Conservation (phyloP, 169 alveolate genomes). For the Neospora caninum region DNA sequence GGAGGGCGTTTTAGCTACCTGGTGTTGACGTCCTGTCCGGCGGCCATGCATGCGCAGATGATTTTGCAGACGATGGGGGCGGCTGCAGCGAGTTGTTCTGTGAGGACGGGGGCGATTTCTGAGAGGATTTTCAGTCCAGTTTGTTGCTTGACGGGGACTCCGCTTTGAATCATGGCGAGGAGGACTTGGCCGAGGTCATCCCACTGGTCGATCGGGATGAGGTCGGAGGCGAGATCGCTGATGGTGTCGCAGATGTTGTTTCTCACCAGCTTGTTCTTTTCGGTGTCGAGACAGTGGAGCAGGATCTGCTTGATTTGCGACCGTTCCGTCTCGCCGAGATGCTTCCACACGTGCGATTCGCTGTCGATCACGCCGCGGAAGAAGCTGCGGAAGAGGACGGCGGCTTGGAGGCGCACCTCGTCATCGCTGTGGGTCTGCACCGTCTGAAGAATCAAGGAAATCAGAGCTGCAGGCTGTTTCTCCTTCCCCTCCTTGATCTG, state of each 20-base stretch:
- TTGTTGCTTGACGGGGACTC: slow-evolving; percentile 31
- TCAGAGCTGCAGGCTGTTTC: neutral
- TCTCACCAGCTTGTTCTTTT: slow-evolving; percentile 31
- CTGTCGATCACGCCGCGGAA: slow-evolving; percentile 47
- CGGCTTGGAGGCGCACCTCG: slow-evolving; percentile 48
- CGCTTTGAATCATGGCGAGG: slow-evolving; percentile 16
- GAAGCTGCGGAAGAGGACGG: slow-evolving; percentile 41
- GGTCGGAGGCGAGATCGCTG: slow-evolving; percentile 46
- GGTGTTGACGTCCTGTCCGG: slow-evolving; percentile 18
- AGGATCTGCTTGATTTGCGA: neutral
- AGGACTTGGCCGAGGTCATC: slow-evolving; percentile 33
- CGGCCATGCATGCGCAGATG: slow-evolving; percentile 8
- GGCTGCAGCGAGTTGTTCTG: slow-evolving; percentile 1
- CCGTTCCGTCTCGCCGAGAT: neutral
- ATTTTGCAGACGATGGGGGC: slow-evolving; percentile 28
- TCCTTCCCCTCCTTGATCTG: slow-evolving; percentile 24
- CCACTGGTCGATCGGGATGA: slow-evolving; percentile 57
- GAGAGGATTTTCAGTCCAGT: slow-evolving; percentile 41
- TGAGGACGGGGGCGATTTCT: slow-evolving; percentile 36
- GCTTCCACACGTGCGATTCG: slow-evolving; percentile 29
- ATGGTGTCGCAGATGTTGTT: slow-evolving; percentile 52
- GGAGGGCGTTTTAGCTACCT: neutral
- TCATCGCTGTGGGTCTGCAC: slow-evolving; percentile 11
- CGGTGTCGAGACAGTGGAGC: slow-evolving; percentile 25
- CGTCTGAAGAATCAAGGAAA: neutral